phyloP scores from a whole-genome alignment of 169 alveolate genomes.

The Cryptosporidium parvum region DNA sequence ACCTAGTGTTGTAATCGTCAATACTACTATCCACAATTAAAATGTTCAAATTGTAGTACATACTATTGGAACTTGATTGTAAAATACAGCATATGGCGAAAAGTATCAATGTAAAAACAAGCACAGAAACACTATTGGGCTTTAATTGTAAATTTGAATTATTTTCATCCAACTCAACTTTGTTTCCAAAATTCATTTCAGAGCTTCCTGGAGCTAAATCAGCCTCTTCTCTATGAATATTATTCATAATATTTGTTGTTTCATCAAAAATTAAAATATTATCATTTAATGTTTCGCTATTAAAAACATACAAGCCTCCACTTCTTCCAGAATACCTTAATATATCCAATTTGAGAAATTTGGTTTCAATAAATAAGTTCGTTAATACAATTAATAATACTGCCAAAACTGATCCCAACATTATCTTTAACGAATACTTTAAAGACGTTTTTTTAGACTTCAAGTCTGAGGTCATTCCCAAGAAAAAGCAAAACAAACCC shows the following conservation, averaged over 20 bases:
- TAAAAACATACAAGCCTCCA: not conserved
- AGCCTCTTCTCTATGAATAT: constrained; percentile 1
- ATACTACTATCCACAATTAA: constrained; percentile 1
- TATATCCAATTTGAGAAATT: constrained; percentile 10
- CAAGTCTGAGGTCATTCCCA: constrained; percentile 43
- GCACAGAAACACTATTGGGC: not conserved
- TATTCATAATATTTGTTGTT: constrained; percentile 5
- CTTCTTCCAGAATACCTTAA: not conserved
- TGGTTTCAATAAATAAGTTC: not conserved
- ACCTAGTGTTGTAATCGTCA: not conserved
- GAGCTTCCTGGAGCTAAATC: not conserved
- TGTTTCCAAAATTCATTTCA: not conserved
- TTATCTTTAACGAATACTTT: constrained; percentile 37
- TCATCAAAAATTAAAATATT: constrained; percentile 40
- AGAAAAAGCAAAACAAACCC: not conserved
- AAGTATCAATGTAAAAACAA: constrained; percentile 1
- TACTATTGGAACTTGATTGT: constrained; percentile 42
- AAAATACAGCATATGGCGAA: constrained; percentile 8
- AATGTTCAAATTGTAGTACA: constrained; percentile 16
- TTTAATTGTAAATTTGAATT: not conserved
- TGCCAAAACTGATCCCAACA: not conserved
- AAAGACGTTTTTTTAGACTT: constrained; percentile 33
- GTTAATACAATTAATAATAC: not conserved
- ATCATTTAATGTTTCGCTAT: constrained; percentile 1
- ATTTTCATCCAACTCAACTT: not conserved